Evolutionary conservation across 495 filamentous ascomycete species (phyloP).

Genomic region (Aspergillus bertholletiae): DNA sequence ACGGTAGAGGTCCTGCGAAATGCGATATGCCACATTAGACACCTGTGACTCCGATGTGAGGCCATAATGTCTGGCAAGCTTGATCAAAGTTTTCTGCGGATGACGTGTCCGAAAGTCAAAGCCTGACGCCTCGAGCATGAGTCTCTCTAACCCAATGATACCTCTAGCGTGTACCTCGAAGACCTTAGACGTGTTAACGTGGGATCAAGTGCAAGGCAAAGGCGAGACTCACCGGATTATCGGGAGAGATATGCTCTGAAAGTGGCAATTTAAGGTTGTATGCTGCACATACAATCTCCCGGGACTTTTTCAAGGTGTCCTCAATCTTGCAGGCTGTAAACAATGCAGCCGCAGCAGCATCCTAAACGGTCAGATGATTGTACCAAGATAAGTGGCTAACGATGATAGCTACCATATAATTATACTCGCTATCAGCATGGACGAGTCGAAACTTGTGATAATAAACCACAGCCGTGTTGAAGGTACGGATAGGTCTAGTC

Average conservation of each 20-base stretch:
- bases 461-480: conserved; percentile 76
- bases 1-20: conserved; percentile 84
- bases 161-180: conserved; percentile 74
- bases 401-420: conserved; percentile 38
- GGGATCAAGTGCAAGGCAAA: conserved; percentile 2
- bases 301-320: conserved; percentile 94
- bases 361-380: conserved; percentile 41
- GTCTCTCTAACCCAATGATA: conserved; percentile 83
- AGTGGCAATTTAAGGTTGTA: conserved; percentile 75
- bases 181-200: conserved; percentile 40
- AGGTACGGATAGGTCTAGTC: conserved; percentile 74
- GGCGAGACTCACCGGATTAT: conserved; percentile 62
- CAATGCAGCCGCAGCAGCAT: conserved; percentile 81
- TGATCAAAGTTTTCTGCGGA: conserved; percentile 77
- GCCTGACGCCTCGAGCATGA: conserved; percentile 88
- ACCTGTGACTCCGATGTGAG: conserved; percentile 51
- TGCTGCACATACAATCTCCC: conserved; percentile 84
- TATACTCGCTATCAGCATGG: conserved; percentile 71
- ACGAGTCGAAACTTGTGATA: conserved; percentile 86
- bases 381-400: conserved; percentile 2
- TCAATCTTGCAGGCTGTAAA: conserved; percentile 96
- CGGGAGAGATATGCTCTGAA: conserved; percentile 72
- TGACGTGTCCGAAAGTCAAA: conserved; percentile 95
- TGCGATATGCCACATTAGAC: conserved; percentile 65
- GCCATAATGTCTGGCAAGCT: conserved; percentile 57